Conservation (phyloP, 2,329 filamentous ascomycete species). For the Microdochium trichocladiopsis region DNA sequence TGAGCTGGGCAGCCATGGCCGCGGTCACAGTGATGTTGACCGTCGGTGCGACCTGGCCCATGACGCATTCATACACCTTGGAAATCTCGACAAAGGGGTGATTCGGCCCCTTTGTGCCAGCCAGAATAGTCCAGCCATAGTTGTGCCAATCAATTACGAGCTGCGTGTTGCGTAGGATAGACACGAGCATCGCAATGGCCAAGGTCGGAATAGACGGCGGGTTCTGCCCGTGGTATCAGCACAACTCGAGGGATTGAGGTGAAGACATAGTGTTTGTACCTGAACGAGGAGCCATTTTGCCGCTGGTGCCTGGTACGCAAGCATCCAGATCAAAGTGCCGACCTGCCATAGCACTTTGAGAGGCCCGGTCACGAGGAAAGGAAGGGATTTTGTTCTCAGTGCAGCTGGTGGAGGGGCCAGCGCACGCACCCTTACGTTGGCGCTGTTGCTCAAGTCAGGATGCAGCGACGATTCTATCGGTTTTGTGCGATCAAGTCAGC, state of each 20-base stretch:
- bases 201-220: constrained; percentile 92
- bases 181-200: constrained; percentile 64
- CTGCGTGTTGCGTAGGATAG: constrained; percentile 69
- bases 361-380: constrained; percentile 74
- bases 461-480: constrained; percentile 67
- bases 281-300: constrained; percentile 81
- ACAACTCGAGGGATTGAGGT: constrained; percentile 5
- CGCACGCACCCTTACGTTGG: constrained; percentile 63
- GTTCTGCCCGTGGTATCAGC: constrained; percentile 49
- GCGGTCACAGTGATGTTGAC: constrained; percentile 83
- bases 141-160: constrained; percentile 98
- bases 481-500: constrained; percentile 3
- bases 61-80: constrained; percentile 66
- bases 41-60: constrained; percentile 60
- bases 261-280: constrained; percentile 33
- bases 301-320: constrained; percentile 69
- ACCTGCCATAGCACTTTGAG: constrained; percentile 84
- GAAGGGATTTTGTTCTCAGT: constrained; percentile 60
- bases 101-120: constrained; percentile 42
- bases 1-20: constrained; percentile 75
- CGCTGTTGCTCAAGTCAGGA: constrained; percentile 64
- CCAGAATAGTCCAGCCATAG: constrained; percentile 92
- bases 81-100: constrained; percentile 77
- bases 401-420: constrained; percentile 60
- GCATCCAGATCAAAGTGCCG: constrained; percentile 59